A percentile compares a stretch with the other conserved stretches of the same genome.
phyloP scores from a whole-genome alignment of 2,329 filamentous ascomycete genomes.

The Aspergillus candidus region DNA sequence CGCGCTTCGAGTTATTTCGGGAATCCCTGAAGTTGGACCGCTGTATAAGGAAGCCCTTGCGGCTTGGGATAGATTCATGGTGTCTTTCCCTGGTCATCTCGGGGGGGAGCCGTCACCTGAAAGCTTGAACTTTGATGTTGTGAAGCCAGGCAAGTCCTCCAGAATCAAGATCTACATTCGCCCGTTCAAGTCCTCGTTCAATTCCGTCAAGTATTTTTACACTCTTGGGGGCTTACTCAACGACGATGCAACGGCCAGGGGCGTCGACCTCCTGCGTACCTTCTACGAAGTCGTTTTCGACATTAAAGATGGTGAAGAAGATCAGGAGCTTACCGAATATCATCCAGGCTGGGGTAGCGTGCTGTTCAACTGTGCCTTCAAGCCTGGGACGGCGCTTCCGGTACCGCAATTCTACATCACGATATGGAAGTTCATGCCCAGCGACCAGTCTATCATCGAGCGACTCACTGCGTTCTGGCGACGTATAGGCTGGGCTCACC shows the following conservation, averaged over 20 bases:
- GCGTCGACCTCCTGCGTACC: neutral
- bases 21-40: neutral
- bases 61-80: neutral
- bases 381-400: neutral
- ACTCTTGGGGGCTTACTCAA: neutral
- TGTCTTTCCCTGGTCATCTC: neutral
- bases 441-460: neutral
- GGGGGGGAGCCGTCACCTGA: neutral
- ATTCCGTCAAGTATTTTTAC: neutral
- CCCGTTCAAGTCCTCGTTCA: neutral
- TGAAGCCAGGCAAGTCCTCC: neutral
- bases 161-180: neutral
- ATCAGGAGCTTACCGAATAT: neutral
- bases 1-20: neutral
- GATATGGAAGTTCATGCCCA: neutral
- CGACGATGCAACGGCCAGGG: neutral
- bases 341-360: neutral
- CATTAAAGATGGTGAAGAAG: neutral
- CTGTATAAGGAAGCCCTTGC: neutral
- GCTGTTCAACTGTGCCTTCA: neutral
- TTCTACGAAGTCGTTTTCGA: neutral
- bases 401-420: neutral
- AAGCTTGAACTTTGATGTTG: neutral
- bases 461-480: neutral
- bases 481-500: neutral